These are phyloP conservation scores for Musa beccarii DNA, from an alignment of 176 grass and related monocot genomes.

Conservation along the genomic window DNA sequence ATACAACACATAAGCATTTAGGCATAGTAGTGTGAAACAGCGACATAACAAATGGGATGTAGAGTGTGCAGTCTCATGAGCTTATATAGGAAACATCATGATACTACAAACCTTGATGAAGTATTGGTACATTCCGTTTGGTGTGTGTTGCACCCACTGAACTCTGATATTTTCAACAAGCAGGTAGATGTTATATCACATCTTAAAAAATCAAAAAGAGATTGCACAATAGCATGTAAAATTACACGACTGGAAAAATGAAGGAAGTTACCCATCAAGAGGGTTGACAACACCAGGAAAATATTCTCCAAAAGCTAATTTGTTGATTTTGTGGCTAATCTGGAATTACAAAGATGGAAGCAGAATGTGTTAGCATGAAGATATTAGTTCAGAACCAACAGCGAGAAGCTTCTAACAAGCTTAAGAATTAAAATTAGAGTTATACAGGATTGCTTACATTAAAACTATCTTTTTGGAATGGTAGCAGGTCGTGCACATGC, in stretches of 20 bases:
- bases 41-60: too few species aligned
- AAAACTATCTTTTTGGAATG: constrained; percentile 97
- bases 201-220: background rate
- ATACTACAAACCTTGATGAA: constrained; percentile 72
- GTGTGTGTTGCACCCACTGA: constrained; percentile 63
- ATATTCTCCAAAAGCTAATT: constrained; percentile 71
- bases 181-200: constrained; percentile 9
- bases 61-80: too few species aligned
- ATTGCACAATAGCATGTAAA: background rate
- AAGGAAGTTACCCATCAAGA: constrained; percentile 62
- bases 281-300: constrained; percentile 95
- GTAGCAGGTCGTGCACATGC: constrained; percentile 94
- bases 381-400: background rate
- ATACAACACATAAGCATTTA: too few species aligned
- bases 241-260: constrained; percentile 3
- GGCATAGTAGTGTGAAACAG: too few species aligned
- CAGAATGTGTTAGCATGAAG: background rate
- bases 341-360: constrained; percentile 27
- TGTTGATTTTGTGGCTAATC: constrained; percentile 92
- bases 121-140: constrained; percentile 97
- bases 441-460: constrained; percentile 55
- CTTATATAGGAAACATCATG: background rate
- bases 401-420: background rate
- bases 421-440: background rate
- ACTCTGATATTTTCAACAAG: constrained; percentile 38